Evolutionary conservation across 2,329 filamentous ascomycete genomes (phyloP).

Genomic region (Fusarium xylarioides): DNA sequence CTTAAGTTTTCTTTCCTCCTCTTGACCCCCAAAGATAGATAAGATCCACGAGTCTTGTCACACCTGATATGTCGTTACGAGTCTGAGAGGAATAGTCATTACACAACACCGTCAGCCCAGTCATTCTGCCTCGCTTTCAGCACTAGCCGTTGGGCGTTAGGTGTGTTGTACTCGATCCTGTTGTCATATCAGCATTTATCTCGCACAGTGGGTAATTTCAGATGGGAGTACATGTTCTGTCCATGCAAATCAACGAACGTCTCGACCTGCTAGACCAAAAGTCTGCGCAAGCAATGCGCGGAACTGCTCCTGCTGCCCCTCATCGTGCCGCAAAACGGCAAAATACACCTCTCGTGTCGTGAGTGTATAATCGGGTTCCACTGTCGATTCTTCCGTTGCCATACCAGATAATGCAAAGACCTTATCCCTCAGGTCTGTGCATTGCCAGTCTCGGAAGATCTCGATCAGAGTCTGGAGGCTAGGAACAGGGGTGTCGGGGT

Average conservation of each 20-base stretch:
- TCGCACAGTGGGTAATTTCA: not conserved
- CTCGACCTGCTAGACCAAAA: not conserved
- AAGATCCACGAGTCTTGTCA: not conserved
- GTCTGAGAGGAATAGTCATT: not conserved
- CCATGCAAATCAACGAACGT: not conserved
- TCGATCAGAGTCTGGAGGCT: not conserved
- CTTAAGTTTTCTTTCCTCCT: too few relatives aligned
- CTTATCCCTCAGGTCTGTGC: not conserved
- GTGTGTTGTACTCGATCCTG: not conserved
- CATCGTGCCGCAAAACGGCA: not conserved
- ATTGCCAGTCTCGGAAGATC: not conserved
- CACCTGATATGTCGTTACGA: accelerated
- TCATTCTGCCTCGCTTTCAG: not conserved
- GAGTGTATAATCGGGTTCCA: not conserved
- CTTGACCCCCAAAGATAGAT: too few relatives aligned
- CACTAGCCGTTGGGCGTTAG: not conserved
- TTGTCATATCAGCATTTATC: not conserved
- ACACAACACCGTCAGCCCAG: not conserved
- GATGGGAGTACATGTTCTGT: not conserved
- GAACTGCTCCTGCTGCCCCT: not conserved
- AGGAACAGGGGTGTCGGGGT: not conserved
- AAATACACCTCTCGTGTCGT: not conserved
- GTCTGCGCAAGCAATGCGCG: not conserved
- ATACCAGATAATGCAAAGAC: not conserved
- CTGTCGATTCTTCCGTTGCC: not conserved